Percentiles rank a stretch among this genome's conserved stretches.
Evolutionary conservation across 2,329 filamentous ascomycete genomes (phyloP).

Genomic region (Aspergillus intermedius): DNA sequence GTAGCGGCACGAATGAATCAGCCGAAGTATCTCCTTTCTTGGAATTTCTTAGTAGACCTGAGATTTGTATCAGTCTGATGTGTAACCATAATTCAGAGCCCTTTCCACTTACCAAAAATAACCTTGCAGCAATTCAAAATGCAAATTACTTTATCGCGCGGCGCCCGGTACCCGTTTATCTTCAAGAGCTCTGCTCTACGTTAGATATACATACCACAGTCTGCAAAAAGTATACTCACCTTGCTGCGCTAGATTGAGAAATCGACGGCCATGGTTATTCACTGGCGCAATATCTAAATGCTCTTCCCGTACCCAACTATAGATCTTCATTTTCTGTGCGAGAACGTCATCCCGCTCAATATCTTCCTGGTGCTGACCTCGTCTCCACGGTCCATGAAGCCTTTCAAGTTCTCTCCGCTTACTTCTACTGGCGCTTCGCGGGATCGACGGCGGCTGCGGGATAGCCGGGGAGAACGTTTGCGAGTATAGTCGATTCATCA

Average conservation of each 20-base stretch:
- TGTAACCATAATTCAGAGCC: not conserved
- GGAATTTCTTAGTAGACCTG: constrained; percentile 79
- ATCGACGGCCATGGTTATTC: constrained; percentile 78
- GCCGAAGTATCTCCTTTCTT: constrained; percentile 85
- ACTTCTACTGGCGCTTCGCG: constrained; percentile 52
- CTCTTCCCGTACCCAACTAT: constrained; percentile 87
- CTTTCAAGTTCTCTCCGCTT: constrained; percentile 63
- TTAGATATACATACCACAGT: constrained; percentile 13
- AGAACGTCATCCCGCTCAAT: constrained; percentile 95
- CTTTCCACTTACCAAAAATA: constrained; percentile 67
- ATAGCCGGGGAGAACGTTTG: constrained; percentile 97
- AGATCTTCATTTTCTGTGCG: constrained; percentile 93
- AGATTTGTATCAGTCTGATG: not conserved
- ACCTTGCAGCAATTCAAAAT: constrained; percentile 99
- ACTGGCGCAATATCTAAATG: constrained; percentile 87
- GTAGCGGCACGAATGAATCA: constrained; percentile 87
- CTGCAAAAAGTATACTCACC: constrained; percentile 41
- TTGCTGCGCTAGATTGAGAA: constrained; percentile 83
- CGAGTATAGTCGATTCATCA: constrained; percentile 94
- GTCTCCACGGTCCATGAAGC: constrained; percentile 69
- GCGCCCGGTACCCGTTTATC: constrained; percentile 95
- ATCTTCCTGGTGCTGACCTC: constrained; percentile 95
- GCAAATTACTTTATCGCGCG: constrained; percentile 96
- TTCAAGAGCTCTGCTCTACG: constrained; percentile 71
- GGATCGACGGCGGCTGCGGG: constrained; percentile 66